Evolutionary conservation across 2,329 filamentous ascomycete genomes (phyloP), one percentile per base, ranked within the genome.

Genomic region (Paecilomyces niveus): DNA sequence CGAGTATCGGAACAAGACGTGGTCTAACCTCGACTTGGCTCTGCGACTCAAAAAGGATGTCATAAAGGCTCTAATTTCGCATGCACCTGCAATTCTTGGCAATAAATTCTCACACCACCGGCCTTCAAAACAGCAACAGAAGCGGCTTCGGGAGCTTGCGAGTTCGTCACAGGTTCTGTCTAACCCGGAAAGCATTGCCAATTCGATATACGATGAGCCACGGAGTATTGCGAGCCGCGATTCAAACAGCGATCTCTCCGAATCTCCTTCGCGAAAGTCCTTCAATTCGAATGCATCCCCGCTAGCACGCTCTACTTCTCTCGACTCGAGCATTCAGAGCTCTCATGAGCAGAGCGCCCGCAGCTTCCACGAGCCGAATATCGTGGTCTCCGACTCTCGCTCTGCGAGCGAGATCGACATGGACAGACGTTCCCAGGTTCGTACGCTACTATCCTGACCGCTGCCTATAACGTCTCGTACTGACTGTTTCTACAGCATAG

Each of bases 1-100:
- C 53, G 94, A 99, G 72, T 97, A 96, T 78, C 86, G 91, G 63
- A 99, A 99, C 81, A 99, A 99, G 80, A 97, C 92, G 8, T 99
- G 94, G 94, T 97, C 92, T 6, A 99, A 97, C 72, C 83, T 99
- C 6, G 94, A 99, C 69, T 84, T 99, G 9, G 92, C 93, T 0
- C 81, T 97, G 54, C 89, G 92, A 13, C 82, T 99, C 57, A 97
- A 99, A 78, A 95, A 92, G 71, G 92, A 96, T 53, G 89, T 97
- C 59, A 90, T 96, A 70, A 90, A 92, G 69, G 93, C 94, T 0
- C 82, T 99, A 53, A 95, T 99, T 67, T 94, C 90, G 1, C 94
- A 99, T 70, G 92, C 93, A 0, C 94, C 94, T 35, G 92, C 94
- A 58, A 97, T 99, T 65, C 91, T 99, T 54, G 91, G 93, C 57